Conservation (phyloP, 495 filamentous ascomycete genomes). For the Neurospora tetrasperma region DNA sequence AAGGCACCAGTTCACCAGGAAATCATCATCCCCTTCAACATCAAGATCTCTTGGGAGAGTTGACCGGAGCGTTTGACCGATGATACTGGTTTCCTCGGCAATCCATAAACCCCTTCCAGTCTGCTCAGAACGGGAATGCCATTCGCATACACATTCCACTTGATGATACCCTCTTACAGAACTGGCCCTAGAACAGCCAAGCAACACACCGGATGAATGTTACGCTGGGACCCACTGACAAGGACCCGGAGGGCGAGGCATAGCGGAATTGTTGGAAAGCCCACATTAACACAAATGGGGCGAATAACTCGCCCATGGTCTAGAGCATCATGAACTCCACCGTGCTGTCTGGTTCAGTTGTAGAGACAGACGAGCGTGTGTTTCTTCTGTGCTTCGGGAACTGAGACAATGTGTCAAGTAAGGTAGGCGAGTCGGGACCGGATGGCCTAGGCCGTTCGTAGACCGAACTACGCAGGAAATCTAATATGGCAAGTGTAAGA, state of each 20-base stretch:
- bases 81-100: not conserved
- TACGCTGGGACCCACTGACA: not conserved
- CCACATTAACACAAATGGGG: not conserved
- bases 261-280: not conserved
- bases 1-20: not conserved
- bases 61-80: not conserved
- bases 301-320: not conserved
- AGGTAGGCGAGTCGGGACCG: not conserved
- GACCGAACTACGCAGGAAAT: not conserved
- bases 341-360: not conserved
- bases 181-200: not conserved
- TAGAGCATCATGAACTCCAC: not conserved
- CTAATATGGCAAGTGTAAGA: not conserved
- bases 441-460: not conserved
- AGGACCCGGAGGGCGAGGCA: not conserved
- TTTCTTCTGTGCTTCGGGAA: not conserved
- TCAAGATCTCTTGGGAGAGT: not conserved
- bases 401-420: not conserved
- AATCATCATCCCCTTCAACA: not conserved
- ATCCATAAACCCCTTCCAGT: not conserved
- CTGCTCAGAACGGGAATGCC: not conserved
- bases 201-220: not conserved
- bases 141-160: not conserved
- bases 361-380: not conserved
- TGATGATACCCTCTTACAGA: not conserved